Percentiles rank a stretch among this genome's conserved stretches.
phyloP scores from a whole-genome alignment of 75 land plant species.

The Pinus tabuliformis region DNA sequence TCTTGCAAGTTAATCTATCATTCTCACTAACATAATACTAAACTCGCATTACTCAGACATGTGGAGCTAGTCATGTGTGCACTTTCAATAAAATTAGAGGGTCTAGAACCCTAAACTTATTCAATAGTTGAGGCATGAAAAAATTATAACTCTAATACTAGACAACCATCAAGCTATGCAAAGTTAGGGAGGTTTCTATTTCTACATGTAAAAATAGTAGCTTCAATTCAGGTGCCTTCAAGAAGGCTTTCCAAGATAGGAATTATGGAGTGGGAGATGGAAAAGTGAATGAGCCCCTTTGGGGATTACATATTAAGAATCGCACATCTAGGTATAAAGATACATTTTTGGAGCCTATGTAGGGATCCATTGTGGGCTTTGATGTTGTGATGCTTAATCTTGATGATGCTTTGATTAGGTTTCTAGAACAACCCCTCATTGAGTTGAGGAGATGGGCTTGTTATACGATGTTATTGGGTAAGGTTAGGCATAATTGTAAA shows the following conservation, averaged over 20 bases:
- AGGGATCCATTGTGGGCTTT: constrained; percentile 64
- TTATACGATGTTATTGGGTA: constrained; percentile 78
- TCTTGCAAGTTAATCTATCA: too few relatives aligned
- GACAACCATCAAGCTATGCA: too few relatives aligned
- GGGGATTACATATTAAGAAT: constrained; percentile 21
- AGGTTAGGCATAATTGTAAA: constrained; percentile 49
- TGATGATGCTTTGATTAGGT: constrained; percentile 49
- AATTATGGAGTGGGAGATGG: constrained; percentile 1
- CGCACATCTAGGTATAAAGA: not conserved
- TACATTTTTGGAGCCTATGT: constrained; percentile 21
- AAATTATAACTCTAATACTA: too few relatives aligned
- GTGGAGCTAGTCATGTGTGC: too few relatives aligned
- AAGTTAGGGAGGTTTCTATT: not conserved
- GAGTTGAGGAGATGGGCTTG: constrained; percentile 72
- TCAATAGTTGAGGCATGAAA: too few relatives aligned
- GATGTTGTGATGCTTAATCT: constrained; percentile 57
- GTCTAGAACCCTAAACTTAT: too few relatives aligned
- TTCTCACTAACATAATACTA: too few relatives aligned
- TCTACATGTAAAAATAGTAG: constrained; percentile 3
- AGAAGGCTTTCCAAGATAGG: constrained; percentile 11
- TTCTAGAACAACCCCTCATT: constrained; percentile 48
- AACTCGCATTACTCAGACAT: too few relatives aligned
- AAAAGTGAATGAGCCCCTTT: constrained; percentile 17
- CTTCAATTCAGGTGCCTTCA: constrained; percentile 21
- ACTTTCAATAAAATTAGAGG: too few relatives aligned